These are phyloP conservation scores for Aphanoascus verrucosus DNA, from an alignment of 2,329 filamentous ascomycete genomes.

Conservation along the genomic window DNA sequence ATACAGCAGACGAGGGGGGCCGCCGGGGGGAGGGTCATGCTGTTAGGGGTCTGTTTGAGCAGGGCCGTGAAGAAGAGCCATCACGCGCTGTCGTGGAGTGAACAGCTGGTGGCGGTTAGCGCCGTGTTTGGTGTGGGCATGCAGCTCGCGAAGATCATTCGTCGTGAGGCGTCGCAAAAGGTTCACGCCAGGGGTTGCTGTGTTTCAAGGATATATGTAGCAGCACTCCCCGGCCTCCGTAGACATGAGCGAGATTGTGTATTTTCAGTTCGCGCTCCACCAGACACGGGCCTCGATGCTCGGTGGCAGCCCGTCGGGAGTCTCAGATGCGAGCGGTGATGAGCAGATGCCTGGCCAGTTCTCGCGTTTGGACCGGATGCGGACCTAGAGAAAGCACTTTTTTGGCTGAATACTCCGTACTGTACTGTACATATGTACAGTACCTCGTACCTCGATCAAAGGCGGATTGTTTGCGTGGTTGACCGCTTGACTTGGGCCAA, in stretches of 20 bases:
- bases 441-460: too few relatives aligned
- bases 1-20: neutral
- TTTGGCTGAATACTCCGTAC: too few relatives aligned
- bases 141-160: slow-evolving; percentile 4
- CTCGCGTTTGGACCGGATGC: neutral
- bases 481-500: neutral
- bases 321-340: too few relatives aligned
- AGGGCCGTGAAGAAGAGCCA: slow-evolving; percentile 1
- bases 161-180: neutral
- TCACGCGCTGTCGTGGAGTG: slow-evolving; percentile 3
- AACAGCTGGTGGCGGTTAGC: neutral
- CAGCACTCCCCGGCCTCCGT: neutral
- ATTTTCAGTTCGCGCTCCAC: neutral
- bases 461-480: too few relatives aligned
- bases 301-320: too few relatives aligned
- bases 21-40: neutral
- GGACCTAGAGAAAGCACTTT: too few relatives aligned
- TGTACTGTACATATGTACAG: too few relatives aligned
- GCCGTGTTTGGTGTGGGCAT: neutral
- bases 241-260: neutral
- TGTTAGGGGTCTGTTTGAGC: slow-evolving; percentile 4
- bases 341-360: too few relatives aligned
- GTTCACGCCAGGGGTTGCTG: neutral
- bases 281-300: too few relatives aligned
- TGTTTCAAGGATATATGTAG: slow-evolving; percentile 1